Evolutionary conservation across 2,329 filamentous ascomycete genomes (phyloP), one percentile per base, ranked within the genome.

Genomic region (Aspergillus floridensis): DNA sequence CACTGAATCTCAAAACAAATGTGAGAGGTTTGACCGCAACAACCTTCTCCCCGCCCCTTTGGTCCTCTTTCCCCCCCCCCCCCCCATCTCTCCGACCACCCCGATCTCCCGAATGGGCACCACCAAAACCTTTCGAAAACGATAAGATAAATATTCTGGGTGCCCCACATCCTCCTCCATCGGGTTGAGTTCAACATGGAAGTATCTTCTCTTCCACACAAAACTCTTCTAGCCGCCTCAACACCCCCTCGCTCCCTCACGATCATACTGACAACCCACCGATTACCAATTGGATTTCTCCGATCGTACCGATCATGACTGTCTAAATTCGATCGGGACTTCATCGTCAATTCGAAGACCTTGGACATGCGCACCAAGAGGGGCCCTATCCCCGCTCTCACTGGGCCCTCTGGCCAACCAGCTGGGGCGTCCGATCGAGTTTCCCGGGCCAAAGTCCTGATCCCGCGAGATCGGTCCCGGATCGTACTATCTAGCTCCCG

Each of bases 361-460:
- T 44, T 44, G 38, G 38, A 44, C 38, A 44, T 44, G 38, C 38
- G 38, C 38, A 44, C 38, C 38, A 44, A 44, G 52, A 54, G 38
- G 52, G 51, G 24, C 35, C 21, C 51, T 44, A 5, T 41, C 12
- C 51, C 35, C 35, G 41, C 32, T 26, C 38, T 31, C n/a, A 12
- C 52, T 44, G 41, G 38, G 38, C 44, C 38, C 38, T 44, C 24
- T 26, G 41, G 52, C 38, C 35, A 35, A 31, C 52, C 41, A 29
- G 16, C 50, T 38, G 53, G 32, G 16, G n/a, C 53, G 38, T 14
- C 22, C 41, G 24, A 47, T 12, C n/a, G 51, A 35, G 21, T n/a
- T 19, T 38, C 51, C 52, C n/a, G 21, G n/a, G 53, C 41, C n/a
- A 55, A 55, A 46, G 41, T 55, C 24, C 53, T 55, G 41, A 55